Evolutionary conservation across 768 basidiomycete genomes (phyloP), one percentile per base, ranked within the genome.

Genomic region (Auricularia sp.): DNA sequence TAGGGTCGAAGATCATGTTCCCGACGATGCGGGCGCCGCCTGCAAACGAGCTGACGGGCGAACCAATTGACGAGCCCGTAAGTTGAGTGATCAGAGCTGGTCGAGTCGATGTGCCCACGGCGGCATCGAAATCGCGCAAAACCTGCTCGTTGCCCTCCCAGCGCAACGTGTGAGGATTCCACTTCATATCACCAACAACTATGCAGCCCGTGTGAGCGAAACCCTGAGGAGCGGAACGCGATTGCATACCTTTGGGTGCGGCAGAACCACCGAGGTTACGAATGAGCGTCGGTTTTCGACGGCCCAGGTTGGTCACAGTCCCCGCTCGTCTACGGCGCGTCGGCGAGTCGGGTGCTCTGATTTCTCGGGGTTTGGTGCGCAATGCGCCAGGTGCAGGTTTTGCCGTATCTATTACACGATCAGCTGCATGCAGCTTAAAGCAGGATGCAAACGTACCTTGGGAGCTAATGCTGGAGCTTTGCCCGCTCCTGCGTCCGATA

Each of bases 81-180:
- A 94, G 82, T 70, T 96, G 94, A 0, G 95, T 94, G 72, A 99
- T 99, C 63, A 99, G 85, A 16, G 96, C 96, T 6, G 96, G 96
- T 34, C 96, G 88, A 14, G 88, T 88, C 3, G 94, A 92, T 13
- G 89, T 87, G 59, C 87, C 85, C 59, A 90, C 83, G 16, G 83
- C 87, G 18, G 78, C 77, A 62, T 98, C 96, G 73, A 98, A 99
- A 64, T 94, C 94, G 65, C 90, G 87, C 36, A 98, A 81, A 16
- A 86, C 85, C 65, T 90, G 87, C 68, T 99, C 96, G 74, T 99
- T 98, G 63, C 96, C 96, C 79, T 99, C 96, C 96, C 96, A 99
- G 42, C 92, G 88, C 16, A 90, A 83, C 2, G 86, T 86, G 18
- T 77, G 78, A 47, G 96, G 95, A 75, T 99, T 98, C 92, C 94